These are phyloP conservation scores for Botrytis paeoniae DNA, from an alignment of 2,329 filamentous ascomycete species.

Conservation along the genomic window DNA sequence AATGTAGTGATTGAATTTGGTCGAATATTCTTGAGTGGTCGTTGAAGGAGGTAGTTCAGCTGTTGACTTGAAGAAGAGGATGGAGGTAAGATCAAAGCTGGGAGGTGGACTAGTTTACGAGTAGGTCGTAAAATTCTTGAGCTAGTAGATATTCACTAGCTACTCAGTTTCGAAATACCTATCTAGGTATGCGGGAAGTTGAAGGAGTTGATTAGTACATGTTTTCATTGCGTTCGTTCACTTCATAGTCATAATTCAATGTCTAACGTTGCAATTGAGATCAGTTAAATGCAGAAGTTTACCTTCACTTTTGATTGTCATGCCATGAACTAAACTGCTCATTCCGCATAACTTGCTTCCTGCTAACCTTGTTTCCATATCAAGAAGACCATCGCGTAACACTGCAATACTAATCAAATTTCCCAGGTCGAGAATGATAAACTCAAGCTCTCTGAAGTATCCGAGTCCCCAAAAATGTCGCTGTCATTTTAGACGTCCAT, in stretches of 20 bases:
- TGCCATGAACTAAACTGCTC: too few species aligned
- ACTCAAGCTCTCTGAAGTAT: neutral
- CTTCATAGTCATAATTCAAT: too few species aligned
- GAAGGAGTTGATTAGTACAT: neutral
- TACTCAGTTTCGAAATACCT: neutral
- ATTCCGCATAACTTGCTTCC: neutral
- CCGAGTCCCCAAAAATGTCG: neutral
- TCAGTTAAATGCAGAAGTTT: neutral
- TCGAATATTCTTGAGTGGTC: neutral
- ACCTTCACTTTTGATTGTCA: neutral
- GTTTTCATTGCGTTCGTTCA: neutral
- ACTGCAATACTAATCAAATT: neutral
- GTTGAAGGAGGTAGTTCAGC: neutral
- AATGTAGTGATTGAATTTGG: too few species aligned
- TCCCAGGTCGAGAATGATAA: neutral
- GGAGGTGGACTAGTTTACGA: neutral
- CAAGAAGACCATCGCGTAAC: neutral
- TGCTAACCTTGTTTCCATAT: neutral
- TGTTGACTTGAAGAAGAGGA: neutral
- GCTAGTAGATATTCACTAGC: neutral
- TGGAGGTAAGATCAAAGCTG: neutral
- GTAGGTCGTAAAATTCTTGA: neutral
- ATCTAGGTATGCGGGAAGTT: neutral
- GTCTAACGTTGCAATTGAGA: neutral
- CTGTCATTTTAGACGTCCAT: neutral